Base-by-base conservation (phyloP, 805 yeast genomes). In the Pichia thaimueangensis region DNA sequence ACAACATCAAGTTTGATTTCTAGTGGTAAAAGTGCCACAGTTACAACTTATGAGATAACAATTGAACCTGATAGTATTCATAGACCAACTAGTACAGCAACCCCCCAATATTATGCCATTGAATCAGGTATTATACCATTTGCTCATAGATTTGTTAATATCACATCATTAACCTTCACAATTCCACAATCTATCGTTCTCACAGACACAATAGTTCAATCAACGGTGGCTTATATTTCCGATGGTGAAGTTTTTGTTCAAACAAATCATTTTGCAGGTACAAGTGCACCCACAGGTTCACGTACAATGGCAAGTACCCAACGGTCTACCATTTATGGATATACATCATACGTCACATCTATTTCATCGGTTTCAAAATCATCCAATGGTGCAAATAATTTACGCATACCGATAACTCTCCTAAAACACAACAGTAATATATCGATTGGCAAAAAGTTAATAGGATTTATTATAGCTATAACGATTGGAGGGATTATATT, bases 121-220 rank as follows among this genome's bases (percentile, higher is more conserved):
- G 27, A 35, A 6, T 54, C 63, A 2, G 60, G 59, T n/a, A 38
- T 35, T 13, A 64, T 64, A 17, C 69, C 69, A 23, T 54, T 48
- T 30, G 67, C 66, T 1, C 20, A 28, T 12, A 35, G 48, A 7
- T 57, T 56, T 41, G 55, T 41, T 30, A 55, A 44, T 37, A 57
- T 10, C 30, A 42, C 33, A 54, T 54, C 21, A 2, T 36, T 63
- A 27, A 62, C 65, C 1, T 40, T 64, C 44, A 57, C 65, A 1
- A 46, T 58, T 10, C 49, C 56, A 5, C 28, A 35, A 8, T n/a
- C 50, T 6, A 24, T 51, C 8, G 41, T 47, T 15, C 41, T 46
- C 10, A 41, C 58, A 0, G 49, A 45, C 21, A 38, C 53, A 3
- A 17, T 47, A 3, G 40, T 35, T 1, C 41, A 48, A 16, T 42